Conservation (phyloP, 768 basidiomycete genomes). For the Lactarius evosmus region DNA sequence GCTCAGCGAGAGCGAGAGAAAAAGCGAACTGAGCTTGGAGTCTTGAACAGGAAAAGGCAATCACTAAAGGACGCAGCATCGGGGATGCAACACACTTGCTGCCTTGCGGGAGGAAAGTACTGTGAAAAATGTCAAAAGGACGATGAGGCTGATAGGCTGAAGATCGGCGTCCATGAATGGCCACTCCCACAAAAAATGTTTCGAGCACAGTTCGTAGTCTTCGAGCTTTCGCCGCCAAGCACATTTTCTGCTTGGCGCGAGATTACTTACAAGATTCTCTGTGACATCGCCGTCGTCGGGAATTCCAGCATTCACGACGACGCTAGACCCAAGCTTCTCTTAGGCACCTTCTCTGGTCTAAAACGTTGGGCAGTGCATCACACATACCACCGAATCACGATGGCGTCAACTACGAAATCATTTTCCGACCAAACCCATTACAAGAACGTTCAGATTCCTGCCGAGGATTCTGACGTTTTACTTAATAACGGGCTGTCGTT, state of each 20-base stretch:
- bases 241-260: constrained; percentile 1
- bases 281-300: not conserved
- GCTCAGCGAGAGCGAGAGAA: not conserved
- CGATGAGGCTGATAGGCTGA: not conserved
- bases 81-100: not conserved
- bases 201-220: not conserved
- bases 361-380: not conserved
- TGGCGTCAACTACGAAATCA: constrained; percentile 9
- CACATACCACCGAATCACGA: not conserved
- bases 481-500: constrained; percentile 1
- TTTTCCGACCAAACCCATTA: constrained; percentile 1
- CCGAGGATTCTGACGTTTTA: not conserved
- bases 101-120: no score
- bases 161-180: not conserved
- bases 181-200: no score
- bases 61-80: not conserved
- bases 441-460: constrained; percentile 2
- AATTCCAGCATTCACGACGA: not conserved
- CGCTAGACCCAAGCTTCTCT: not conserved
- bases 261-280: not conserved
- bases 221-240: not conserved
- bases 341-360: constrained; percentile 7
- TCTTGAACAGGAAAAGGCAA: not conserved
- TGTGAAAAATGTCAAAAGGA: not conserved
- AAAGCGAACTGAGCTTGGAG: not conserved